Evolutionary conservation across 164 flowering plant genomes (phyloP).

Genomic region (Kingdonia uniflora): DNA sequence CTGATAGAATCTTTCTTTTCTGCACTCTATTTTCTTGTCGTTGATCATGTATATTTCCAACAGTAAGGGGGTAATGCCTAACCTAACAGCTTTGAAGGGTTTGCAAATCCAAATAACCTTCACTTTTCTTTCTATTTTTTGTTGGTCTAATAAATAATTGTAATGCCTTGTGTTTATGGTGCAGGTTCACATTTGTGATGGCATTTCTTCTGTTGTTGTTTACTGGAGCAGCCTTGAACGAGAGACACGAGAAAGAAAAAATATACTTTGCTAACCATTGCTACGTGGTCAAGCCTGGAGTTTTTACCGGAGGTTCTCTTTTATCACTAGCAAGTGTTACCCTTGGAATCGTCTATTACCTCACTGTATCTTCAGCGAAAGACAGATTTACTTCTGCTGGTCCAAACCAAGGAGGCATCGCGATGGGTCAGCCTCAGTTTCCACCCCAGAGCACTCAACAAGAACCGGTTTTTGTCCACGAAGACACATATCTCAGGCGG

Average conservation of each 20-base stretch:
- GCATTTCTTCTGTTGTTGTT: conserved; percentile 79
- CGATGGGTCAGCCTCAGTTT: conserved; percentile 73
- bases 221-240: conserved; percentile 85
- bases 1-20: no score
- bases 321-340: conserved; percentile 53
- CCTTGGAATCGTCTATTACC: conserved; percentile 61
- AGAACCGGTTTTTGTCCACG: conserved; percentile 67
- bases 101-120: no score
- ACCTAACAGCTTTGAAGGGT: no score
- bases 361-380: conserved; percentile 32
- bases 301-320: conserved; percentile 77
- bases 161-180: conserved; percentile 3
- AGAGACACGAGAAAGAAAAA: conserved; percentile 52
- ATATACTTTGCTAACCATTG: conserved; percentile 59
- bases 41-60: no score
- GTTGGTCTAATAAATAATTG: no score
- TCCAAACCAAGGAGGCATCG: conserved; percentile 42
- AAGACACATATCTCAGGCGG: conserved; percentile 71
- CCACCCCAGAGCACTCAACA: conserved; percentile 35
- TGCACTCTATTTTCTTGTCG: no score
- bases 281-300: conserved; percentile 89
- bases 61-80: no score
- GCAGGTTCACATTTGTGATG: conserved; percentile 81
- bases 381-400: conserved; percentile 16
- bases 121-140: no score